Base-by-base conservation (phyloP, 2,329 filamentous ascomycete genomes). In the Teratosphaeria destructans region DNA sequence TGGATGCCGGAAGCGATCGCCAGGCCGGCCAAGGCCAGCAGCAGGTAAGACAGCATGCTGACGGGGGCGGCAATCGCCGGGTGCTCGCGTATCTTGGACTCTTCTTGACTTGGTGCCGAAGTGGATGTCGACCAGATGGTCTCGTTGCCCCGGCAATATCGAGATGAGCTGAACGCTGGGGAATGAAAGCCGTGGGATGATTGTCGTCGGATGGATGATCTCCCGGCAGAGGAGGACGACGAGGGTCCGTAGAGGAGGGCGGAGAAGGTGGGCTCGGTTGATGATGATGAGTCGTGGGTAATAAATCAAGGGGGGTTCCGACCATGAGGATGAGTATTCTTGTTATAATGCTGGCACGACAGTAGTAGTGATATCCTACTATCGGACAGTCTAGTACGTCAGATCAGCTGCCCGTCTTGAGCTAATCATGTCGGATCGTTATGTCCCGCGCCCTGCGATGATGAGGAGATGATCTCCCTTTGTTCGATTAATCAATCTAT, bases 1-100 rank as follows among this genome's bases (percentile, higher is more conserved):
- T 68, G 66, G 34, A 70, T 61, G 19, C 68, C 57, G 59, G 75
- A 75, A 53, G 72, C 70, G 26, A 73, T 58, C 37, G 70, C 59
- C 27, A 75, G 65, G 66, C 63, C 70, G 19, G 66, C 54, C 32
- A 66, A n/a, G 59, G 68, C 67, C 56, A 72, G 57, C 37, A 57
- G 61, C 3, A 70, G 39, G 58, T 66, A 69, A 10, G 67, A 66
- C 52, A 65, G 59, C 70, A 73, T 73, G 54, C 27, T 58, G 52
- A n/a, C 34, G 11, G 12, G 19, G 19, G 52, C 29, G 26, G 14
- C 14, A n/a, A 54, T 32, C 19, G 37, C 37, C 37, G 37, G 35
- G 12, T 2, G 2, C 23, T 54, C 52, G 43, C 43, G 43, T 49
- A 49, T 49, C 43, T 49, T 12, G 43, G 2, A n/a, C 7, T 43